Conservation (phyloP, 345 rosid genomes). For the Populus alba region DNA sequence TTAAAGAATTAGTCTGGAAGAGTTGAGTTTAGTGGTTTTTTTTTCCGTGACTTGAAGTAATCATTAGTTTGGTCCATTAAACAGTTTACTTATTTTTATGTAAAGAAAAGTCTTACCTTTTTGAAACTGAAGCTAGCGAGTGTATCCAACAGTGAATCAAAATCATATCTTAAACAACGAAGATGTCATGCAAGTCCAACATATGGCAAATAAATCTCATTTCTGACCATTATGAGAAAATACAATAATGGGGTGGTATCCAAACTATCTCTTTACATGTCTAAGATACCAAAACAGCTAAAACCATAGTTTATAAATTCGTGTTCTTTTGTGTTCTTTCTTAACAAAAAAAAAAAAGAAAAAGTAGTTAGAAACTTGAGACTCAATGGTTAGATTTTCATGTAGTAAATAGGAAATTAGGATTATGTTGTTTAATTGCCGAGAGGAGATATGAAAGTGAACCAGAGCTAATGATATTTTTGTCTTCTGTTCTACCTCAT, state of each 20-base stretch:
- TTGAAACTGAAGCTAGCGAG: background rate
- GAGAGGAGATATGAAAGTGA: background rate
- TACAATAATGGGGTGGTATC: background rate
- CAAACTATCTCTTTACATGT: background rate
- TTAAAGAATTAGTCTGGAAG: background rate
- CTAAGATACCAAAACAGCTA: background rate
- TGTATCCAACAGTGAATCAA: background rate
- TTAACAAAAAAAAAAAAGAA: too few relatives aligned
- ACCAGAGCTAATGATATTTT: background rate
- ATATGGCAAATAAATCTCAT: background rate
- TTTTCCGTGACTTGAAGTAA: too few relatives aligned
- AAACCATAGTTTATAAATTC: too few relatives aligned
- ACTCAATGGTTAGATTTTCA: background rate
- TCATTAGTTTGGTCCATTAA: too few relatives aligned
- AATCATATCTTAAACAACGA: background rate
- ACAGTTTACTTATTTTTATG: too few relatives aligned
- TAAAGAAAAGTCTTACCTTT: too few relatives aligned
- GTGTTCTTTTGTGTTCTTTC: background rate
- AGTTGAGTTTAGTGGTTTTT: background rate
- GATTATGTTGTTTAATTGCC: background rate
- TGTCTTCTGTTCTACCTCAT: background rate
- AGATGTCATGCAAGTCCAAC: background rate
- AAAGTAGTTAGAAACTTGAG: background rate
- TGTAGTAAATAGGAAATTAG: background rate
- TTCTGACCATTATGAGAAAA: background rate